Percentiles rank a stretch among this genome's conserved stretches.
These are phyloP conservation scores for Sugiyamaella neomexicana DNA, from an alignment of 1,139 yeast genomes.

Conservation along the genomic window DNA sequence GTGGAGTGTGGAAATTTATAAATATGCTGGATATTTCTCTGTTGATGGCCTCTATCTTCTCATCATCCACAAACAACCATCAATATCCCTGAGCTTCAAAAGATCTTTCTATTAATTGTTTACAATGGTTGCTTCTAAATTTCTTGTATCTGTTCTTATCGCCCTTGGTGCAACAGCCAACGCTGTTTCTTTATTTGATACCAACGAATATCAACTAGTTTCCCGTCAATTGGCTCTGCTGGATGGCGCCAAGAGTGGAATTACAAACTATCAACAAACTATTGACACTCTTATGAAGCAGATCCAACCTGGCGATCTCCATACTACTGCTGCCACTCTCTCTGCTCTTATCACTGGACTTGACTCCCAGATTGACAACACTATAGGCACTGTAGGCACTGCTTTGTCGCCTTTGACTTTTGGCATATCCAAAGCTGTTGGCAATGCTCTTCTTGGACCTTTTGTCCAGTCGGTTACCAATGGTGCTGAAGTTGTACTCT, in stretches of 20 bases:
- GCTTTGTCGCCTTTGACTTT: slow-evolving; percentile 32
- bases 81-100: no score
- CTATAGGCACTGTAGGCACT: slow-evolving; percentile 29
- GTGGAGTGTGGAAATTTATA: neutral
- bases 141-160: neutral
- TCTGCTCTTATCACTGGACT: slow-evolving; percentile 33
- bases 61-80: neutral
- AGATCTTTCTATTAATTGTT: neutral
- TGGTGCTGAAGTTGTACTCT: slow-evolving; percentile 22
- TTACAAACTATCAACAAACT: slow-evolving; percentile 30
- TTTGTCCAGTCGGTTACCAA: slow-evolving; percentile 36
- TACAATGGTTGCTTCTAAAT: neutral
- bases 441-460: slow-evolving; percentile 35
- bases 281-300: slow-evolving; percentile 27
- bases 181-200: neutral
- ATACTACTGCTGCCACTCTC: slow-evolving; percentile 17
- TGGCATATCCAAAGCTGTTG: slow-evolving; percentile 32
- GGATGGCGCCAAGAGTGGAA: slow-evolving; percentile 18
- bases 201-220: neutral
- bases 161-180: neutral
- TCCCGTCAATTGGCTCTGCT: neutral
- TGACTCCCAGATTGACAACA: slow-evolving; percentile 34
- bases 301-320: slow-evolving; percentile 24
- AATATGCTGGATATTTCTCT: neutral
- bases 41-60: neutral